Conservation (phyloP, 164 flowering plant genomes). For the Houttuynia cordata region DNA sequence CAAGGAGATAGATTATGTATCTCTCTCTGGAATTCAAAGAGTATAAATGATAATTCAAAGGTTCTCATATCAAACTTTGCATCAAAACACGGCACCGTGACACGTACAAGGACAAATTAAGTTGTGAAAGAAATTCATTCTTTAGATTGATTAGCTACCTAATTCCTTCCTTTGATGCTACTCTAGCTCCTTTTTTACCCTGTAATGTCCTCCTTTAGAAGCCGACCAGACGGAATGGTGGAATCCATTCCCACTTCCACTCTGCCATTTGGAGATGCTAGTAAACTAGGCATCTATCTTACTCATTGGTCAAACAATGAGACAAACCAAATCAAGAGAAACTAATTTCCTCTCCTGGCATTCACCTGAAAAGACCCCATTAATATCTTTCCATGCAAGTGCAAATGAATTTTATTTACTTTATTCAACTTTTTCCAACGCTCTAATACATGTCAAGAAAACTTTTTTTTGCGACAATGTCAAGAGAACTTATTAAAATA, state of each 20-base stretch:
- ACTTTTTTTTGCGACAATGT: no score
- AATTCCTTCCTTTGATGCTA: slow-evolving; percentile 2
- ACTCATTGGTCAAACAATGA: slow-evolving; percentile 1
- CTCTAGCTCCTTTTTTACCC: neutral
- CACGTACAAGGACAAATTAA: neutral
- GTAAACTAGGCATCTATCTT: neutral
- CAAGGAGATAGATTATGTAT: no score
- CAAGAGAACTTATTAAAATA: no score
- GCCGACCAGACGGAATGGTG: slow-evolving; percentile 2
- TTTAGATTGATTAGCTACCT: neutral
- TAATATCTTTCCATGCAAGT: no score
- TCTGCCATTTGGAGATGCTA: neutral
- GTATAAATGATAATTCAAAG: neutral
- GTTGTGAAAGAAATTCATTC: neutral
- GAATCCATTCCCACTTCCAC: slow-evolving; percentile 2
- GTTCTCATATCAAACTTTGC: neutral
- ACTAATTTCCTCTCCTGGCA: neutral
- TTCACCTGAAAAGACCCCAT: no score
- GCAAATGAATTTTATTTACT: no score
- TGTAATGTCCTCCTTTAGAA: neutral
- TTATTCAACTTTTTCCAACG: no score
- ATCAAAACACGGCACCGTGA: neutral
- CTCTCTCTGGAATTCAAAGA: neutral
- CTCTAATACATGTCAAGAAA: neutral
- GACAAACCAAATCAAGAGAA: neutral